phyloP scores from a whole-genome alignment of 2,329 filamentous ascomycete species.

The Penicillium sp. region DNA sequence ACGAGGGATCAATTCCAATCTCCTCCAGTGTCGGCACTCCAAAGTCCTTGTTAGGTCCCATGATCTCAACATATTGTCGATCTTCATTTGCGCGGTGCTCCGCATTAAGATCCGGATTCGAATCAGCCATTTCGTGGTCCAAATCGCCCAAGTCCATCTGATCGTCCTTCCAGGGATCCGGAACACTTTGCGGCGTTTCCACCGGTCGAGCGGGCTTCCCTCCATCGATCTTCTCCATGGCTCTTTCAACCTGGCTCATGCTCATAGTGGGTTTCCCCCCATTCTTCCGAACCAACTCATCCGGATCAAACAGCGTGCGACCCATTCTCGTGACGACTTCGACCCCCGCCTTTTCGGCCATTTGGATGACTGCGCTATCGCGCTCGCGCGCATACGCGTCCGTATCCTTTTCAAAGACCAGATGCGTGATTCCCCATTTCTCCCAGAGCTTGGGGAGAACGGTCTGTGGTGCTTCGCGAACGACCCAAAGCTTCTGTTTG shows the following conservation, averaged over 20 bases:
- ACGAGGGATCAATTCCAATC: conserved; percentile 53
- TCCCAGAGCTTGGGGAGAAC: conserved; percentile 67
- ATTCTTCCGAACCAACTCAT: conserved; percentile 61
- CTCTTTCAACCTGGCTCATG: conserved; percentile 59
- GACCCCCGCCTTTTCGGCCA: conserved; percentile 62
- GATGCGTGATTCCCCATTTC: conserved; percentile 66
- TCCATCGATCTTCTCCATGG: conserved; percentile 51
- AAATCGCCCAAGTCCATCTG: conserved; percentile 53
- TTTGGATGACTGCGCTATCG: conserved; percentile 53
- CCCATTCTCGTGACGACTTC: conserved; percentile 60
- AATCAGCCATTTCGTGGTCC: conserved; percentile 49
- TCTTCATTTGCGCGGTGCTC: conserved; percentile 50
- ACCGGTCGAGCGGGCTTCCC: conserved; percentile 58
- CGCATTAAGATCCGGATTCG: conserved; percentile 56
- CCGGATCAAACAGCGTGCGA: conserved; percentile 67
- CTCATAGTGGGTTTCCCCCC: conserved; percentile 68
- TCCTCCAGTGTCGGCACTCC: conserved; percentile 65
- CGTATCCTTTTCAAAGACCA: conserved; percentile 74
- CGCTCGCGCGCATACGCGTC: conserved; percentile 64
- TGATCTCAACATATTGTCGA: conserved; percentile 53
- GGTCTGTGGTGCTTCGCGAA: conserved; percentile 66
- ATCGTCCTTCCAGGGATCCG: conserved; percentile 51
- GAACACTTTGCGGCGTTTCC: conserved; percentile 53
- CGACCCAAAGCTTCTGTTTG: conserved; percentile 64
- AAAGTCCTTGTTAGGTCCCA: conserved; percentile 64